phyloP scores from a whole-genome alignment of 1,284 basidiomycete genomes.

The Tremellales sp. region DNA sequence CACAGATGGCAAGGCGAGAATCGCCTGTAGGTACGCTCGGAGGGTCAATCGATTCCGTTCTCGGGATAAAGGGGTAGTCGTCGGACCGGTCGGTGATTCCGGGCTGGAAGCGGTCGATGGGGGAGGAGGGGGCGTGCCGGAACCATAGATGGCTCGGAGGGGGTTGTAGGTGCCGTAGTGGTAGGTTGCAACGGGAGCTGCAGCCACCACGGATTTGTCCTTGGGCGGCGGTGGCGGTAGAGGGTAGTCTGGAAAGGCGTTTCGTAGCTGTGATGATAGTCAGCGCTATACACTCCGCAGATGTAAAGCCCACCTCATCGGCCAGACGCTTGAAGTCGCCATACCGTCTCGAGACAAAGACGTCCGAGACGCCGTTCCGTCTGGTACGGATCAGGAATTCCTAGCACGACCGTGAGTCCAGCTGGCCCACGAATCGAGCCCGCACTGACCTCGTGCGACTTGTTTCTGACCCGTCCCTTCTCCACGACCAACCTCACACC shows the following conservation, averaged over 20 bases:
- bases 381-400: slow-evolving; percentile 93
- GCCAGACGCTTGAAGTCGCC: slow-evolving; percentile 89
- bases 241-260: slow-evolving; percentile 71
- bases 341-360: slow-evolving; percentile 87
- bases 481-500: slow-evolving; percentile 74
- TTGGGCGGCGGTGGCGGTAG: slow-evolving; percentile 79
- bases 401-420: slow-evolving; percentile 46
- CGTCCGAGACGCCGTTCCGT: slow-evolving; percentile 65
- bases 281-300: background rate
- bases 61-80: slow-evolving; percentile 60
- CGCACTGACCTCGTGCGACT: slow-evolving; percentile 70
- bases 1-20: slow-evolving; percentile 70
- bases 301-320: slow-evolving; percentile 60
- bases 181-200: slow-evolving; percentile 27
- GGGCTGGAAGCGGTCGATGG: slow-evolving; percentile 21
- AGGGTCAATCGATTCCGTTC: slow-evolving; percentile 96
- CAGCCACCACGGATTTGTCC: slow-evolving; percentile 67
- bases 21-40: slow-evolving; percentile 78
- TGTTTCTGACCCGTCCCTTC: slow-evolving; percentile 75
- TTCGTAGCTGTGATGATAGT: slow-evolving; percentile 60
- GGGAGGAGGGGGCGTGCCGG: slow-evolving; percentile 39
- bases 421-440: background rate
- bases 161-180: slow-evolving; percentile 41
- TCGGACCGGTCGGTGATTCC: slow-evolving; percentile 13
- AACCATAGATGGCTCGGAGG: slow-evolving; percentile 46